These are phyloP conservation scores for Nannochloropsis gaditana DNA, from an alignment of 108 stramenopile genomes.

Conservation along the genomic window DNA sequence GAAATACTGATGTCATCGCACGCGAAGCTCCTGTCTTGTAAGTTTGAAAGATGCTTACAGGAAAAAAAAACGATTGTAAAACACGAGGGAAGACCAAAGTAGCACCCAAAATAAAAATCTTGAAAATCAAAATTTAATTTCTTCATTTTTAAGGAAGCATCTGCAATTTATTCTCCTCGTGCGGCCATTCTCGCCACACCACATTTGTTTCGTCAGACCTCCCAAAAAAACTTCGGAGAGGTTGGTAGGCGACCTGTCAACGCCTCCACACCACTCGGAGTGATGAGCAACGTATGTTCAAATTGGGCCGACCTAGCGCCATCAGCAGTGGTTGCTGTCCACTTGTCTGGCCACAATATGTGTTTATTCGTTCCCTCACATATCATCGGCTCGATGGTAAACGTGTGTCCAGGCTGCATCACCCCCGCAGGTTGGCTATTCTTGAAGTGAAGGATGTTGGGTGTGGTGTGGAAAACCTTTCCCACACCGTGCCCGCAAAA, in stretches of 20 bases:
- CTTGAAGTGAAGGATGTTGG: constrained; percentile 88
- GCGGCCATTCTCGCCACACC: too few species aligned
- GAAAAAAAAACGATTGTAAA: too few species aligned
- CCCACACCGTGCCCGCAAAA: constrained; percentile 98
- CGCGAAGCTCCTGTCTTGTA: too few species aligned
- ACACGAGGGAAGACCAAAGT: too few species aligned
- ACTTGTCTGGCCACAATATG: constrained; percentile 90
- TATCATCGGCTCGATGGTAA: constrained; percentile 99
- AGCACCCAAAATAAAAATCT: too few species aligned
- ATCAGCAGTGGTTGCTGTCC: constrained; percentile 90
- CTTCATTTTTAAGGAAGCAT: too few species aligned
- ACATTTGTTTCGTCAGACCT: neutral
- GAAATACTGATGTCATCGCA: too few species aligned
- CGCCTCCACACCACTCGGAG: constrained; percentile 79
- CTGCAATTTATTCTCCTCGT: too few species aligned
- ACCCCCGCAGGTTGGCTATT: constrained; percentile 72
- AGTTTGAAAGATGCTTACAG: too few species aligned
- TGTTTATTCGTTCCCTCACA: constrained; percentile 75
- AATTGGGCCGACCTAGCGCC: constrained; percentile 88
- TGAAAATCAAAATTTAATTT: too few species aligned
- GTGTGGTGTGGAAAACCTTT: constrained; percentile 77
- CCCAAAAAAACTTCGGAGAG: constrained; percentile 44
- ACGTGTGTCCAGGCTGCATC: constrained; percentile 88
- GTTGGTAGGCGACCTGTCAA: constrained; percentile 62
- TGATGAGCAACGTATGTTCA: constrained; percentile 94